Conservation (phyloP, 2,329 filamentous ascomycete species). For the Alternaria sp. region DNA sequence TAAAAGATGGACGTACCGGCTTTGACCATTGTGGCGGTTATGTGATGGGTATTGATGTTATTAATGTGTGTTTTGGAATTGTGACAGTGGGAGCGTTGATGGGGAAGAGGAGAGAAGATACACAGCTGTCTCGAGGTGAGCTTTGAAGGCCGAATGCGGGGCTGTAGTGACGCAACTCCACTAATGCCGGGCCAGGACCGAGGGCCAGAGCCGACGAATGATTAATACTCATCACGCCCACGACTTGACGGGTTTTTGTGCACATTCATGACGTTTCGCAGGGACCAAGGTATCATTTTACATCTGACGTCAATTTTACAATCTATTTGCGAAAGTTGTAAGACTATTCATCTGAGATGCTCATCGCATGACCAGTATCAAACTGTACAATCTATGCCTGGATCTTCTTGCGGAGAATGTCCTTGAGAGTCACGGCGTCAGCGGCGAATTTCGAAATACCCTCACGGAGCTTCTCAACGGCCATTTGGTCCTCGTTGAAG, state of each 20-base stretch:
- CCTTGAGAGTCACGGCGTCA: constrained; percentile 92
- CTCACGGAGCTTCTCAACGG: constrained; percentile 97
- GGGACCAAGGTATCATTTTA: constrained; percentile 2
- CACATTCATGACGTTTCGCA: constrained; percentile 14
- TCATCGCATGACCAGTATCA: constrained; percentile 39
- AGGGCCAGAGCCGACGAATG: constrained; percentile 39
- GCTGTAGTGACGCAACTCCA: constrained; percentile 46
- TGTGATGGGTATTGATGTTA: constrained; percentile 27
- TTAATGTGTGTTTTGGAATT: constrained; percentile 23
- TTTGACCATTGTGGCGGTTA: constrained; percentile 92
- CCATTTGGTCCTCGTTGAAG: constrained; percentile 99
- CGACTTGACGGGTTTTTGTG: constrained; percentile 1
- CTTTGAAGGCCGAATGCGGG: constrained; percentile 42
- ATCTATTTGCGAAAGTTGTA: constrained; percentile 24
- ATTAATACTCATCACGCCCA: constrained; percentile 31
- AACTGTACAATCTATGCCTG: constrained; percentile 38
- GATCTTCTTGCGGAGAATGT: constrained; percentile 88
- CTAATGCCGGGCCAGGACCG: constrained; percentile 25
- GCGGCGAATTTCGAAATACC: constrained; percentile 99
- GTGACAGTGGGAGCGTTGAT: constrained; percentile 21
- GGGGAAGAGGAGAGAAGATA: constrained; percentile 12
- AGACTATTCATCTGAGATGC: constrained; percentile 35
- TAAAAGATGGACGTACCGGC: constrained; percentile 72
- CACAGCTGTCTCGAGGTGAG: constrained; percentile 21
- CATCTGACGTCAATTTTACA: constrained; percentile 31